phyloP scores from a whole-genome alignment of 768 basidiomycete species.

The Krasilnikovozyma curviuscula region DNA sequence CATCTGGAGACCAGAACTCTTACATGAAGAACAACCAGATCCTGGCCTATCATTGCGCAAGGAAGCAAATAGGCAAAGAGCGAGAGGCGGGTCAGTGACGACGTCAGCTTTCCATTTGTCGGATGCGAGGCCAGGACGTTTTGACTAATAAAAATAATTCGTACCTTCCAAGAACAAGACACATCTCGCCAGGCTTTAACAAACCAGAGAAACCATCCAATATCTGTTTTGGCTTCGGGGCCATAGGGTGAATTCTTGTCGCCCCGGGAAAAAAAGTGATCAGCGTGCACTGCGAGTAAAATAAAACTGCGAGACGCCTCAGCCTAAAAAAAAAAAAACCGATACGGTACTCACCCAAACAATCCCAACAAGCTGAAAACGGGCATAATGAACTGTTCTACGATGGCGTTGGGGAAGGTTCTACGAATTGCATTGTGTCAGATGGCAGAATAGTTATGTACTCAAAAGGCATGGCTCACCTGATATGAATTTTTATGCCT shows the following conservation, averaged over 20 bases:
- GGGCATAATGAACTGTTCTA: conserved; percentile 35
- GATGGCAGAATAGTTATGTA: no score
- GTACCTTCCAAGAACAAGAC: conserved; percentile 34
- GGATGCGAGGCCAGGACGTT: conserved; percentile 2
- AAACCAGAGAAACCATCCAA: conserved; percentile 18
- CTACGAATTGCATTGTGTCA: conserved; percentile 17
- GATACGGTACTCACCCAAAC: conserved; percentile 19
- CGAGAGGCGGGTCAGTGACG: not conserved
- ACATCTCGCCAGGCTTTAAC: conserved; percentile 42
- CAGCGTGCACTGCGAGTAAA: no score
- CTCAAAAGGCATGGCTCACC: not conserved
- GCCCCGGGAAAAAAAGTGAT: not conserved
- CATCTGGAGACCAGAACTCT: no score
- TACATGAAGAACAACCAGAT: conserved; percentile 63
- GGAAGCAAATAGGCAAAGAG: not conserved
- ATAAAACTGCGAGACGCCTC: no score
- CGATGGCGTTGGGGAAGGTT: conserved; percentile 29
- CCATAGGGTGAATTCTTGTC: conserved; percentile 30
- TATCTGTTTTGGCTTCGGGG: conserved; percentile 36
- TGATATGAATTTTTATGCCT: no score
- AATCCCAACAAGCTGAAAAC: conserved; percentile 39
- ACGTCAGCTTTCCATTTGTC: not conserved
- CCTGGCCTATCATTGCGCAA: conserved; percentile 69
- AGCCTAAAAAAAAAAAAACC: not conserved
- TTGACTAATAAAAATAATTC: not conserved